Conservation (phyloP, 1,284 basidiomycete genomes). For the Ceratobasidium theobromae region DNA sequence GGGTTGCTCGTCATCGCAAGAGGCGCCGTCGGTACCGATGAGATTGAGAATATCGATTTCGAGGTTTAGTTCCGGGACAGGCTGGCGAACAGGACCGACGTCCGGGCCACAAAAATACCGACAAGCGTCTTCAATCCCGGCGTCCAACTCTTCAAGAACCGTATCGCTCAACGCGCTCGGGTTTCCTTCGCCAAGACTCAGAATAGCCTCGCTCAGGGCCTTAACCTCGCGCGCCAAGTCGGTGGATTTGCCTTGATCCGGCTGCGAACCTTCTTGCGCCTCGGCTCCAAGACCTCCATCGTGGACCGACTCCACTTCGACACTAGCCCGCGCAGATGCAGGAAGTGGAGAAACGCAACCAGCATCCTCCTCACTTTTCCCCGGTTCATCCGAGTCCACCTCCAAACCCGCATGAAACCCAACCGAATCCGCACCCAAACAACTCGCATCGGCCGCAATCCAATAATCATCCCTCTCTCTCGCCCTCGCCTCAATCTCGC, state of each 20-base stretch:
- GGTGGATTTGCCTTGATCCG: not conserved
- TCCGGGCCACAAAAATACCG: not conserved
- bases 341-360: not conserved
- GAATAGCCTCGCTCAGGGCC: slow-evolving; percentile 1
- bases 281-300: not conserved
- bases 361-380: not conserved
- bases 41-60: not conserved
- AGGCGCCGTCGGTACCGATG: not conserved
- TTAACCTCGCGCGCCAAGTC: not conserved
- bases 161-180: not conserved
- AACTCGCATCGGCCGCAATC: not conserved
- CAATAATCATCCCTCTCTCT: slow-evolving; percentile 14
- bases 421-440: not conserved
- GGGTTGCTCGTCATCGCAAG: not conserved
- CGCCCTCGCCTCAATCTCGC: not conserved
- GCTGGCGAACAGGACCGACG: not conserved
- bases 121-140: not conserved
- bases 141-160: slow-evolving; percentile 1
- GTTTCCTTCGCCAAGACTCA: not conserved
- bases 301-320: not conserved
- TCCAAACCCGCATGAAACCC: not conserved
- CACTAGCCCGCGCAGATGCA: not conserved
- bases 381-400: not conserved
- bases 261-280: not conserved
- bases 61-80: not conserved